Conservation (phyloP, 192 early-diverging fungal genomes). For the Dissophora ornata region DNA sequence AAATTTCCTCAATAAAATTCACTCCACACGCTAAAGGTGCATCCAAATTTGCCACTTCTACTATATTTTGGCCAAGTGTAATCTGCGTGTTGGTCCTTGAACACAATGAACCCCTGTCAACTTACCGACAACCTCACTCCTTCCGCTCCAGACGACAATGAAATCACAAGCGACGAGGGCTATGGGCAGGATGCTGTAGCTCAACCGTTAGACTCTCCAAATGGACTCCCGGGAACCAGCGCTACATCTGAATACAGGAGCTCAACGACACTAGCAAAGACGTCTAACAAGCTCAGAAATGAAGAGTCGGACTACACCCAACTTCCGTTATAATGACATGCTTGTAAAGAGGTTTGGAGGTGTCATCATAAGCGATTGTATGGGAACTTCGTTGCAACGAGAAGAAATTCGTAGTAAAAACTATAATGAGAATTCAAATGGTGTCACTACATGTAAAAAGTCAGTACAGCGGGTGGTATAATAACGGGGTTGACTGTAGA, state of each 20-base stretch:
- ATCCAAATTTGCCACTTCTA: not conserved
- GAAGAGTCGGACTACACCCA: not conserved
- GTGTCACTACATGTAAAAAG: too few species aligned
- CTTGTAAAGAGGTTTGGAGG: too few species aligned
- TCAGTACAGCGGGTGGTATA: too few species aligned
- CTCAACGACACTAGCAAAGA: not conserved
- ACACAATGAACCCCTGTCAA: not conserved
- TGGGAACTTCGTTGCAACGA: too few species aligned
- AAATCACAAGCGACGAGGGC: not conserved
- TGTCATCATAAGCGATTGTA: too few species aligned
- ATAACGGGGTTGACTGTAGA: too few species aligned
- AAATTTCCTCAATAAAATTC: too few species aligned
- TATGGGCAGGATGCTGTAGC: not conserved
- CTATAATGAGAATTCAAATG: too few species aligned
- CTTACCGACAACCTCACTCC: not conserved
- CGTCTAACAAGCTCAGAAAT: not conserved
- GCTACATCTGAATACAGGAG: not conserved
- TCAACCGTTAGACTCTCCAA: not conserved
- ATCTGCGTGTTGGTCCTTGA: not conserved
- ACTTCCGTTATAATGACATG: too few species aligned
- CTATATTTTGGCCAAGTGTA: not conserved
- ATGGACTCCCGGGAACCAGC: not conserved
- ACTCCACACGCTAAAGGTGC: not conserved
- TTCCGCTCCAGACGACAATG: too few species aligned
- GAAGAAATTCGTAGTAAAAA: too few species aligned